Evolutionary conservation across 2,329 filamentous ascomycete genomes (phyloP), one percentile per base, ranked within the genome.

Genomic region (Colletotrichum incanum): DNA sequence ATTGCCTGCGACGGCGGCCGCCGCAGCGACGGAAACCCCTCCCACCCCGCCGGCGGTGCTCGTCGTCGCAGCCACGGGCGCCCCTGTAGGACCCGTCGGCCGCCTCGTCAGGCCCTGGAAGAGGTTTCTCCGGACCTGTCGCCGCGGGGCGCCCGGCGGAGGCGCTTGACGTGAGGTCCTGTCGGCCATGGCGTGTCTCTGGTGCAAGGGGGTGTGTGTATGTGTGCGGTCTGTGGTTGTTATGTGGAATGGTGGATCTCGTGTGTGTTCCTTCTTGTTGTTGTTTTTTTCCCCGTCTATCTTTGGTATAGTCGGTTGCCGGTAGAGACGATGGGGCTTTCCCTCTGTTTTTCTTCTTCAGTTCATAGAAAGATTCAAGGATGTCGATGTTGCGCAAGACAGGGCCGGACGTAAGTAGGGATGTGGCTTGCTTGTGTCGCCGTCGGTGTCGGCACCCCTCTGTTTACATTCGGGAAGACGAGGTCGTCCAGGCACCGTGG

Each of bases 41-140:
- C 18, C 58, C 26, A 26, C 47, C 39, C 76, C 43, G 81, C 78
- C 26, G 80, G 81, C 20, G 2, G 34, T n/a, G 39, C 45, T 41
- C n/a, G 34, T 47, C 11, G 41, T 28, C n/a, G 54, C 37, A n/a
- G 54, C 37, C 31, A 45, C 55, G n/a, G 45, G 14, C 18, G 55
- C 55, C 20, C 56, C 56, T 9, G 54, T 61, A 47, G 79, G 76
- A 20, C 84, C 84, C 4, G 89, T 88, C n/a, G 88, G 87, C 34
- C 89, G 87, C 43, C 89, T 85, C 61, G 86, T 88, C 68, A 91
- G 84, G 80, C 84, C 85, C 77, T 90, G 89, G 80, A 92, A 91
- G 65, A 91, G 85, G 80, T 90, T 91, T 72, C 86, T 84, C 26
- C 87, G 86, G 45, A 88, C 84, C 58, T 50, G 56, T 18, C 67